phyloP scores from a whole-genome alignment of 2,329 filamentous ascomycete species.

The Epichloe sylvatica region DNA sequence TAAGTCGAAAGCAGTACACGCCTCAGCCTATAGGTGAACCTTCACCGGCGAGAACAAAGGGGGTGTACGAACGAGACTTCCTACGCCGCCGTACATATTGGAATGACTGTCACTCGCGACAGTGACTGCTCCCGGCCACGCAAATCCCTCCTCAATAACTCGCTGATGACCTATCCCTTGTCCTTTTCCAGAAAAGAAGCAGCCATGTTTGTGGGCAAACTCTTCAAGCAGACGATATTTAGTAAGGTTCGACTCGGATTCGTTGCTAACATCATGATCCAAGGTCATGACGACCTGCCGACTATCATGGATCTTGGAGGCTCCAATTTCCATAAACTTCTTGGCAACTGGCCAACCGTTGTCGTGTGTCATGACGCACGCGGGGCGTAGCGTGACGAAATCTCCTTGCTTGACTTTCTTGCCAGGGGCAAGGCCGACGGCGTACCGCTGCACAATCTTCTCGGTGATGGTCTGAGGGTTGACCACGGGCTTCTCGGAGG shows the following conservation, averaged over 20 bases:
- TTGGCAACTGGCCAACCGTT: conserved; percentile 61
- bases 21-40: no score
- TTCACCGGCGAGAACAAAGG: no score
- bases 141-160: conserved; percentile 54
- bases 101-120: conserved; percentile 69
- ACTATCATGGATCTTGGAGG: conserved; percentile 53
- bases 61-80: conserved; percentile 39
- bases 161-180: conserved; percentile 82
- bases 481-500: conserved; percentile 23
- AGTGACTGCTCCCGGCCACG: conserved; percentile 70
- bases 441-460: conserved; percentile 78
- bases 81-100: conserved; percentile 74
- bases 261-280: conserved; percentile 84
- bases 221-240: conserved; percentile 73
- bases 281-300: conserved; percentile 69
- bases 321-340: conserved; percentile 72
- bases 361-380: conserved; percentile 75
- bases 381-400: conserved; percentile 65
- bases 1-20: conserved; percentile 16
- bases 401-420: conserved; percentile 69
- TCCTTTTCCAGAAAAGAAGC: conserved; percentile 57
- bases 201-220: conserved; percentile 69
- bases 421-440: conserved; percentile 58
- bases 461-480: conserved; percentile 46
- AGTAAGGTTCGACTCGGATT: conserved; percentile 59